Evolutionary conservation across 2,329 filamentous ascomycete species (phyloP), one percentile per base, ranked within the genome.

Genomic region (Xylariaceae sp.): DNA sequence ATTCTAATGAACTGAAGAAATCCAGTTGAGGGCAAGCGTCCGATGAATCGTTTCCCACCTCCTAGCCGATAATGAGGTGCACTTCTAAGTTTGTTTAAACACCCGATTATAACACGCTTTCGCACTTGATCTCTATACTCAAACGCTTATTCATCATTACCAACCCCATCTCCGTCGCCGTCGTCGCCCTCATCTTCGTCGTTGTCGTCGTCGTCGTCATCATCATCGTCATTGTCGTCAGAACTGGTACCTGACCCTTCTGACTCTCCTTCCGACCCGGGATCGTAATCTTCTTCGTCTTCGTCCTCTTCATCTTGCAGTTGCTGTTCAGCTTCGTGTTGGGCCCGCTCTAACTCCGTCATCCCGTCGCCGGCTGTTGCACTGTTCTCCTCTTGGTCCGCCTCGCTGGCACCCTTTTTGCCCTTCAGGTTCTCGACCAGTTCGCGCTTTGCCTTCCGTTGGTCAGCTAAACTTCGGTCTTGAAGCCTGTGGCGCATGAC

Each of bases 391-490:
- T 50, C 64, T 31, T 63, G 60, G 3, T 55, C 65, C 35, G 57
- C 38, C 30, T 51, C 65, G 8, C 61, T 63, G 2, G 57, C 65
- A 0, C 61, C 70, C 11, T 66, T 63, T 54, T 69, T 69, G 54
- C 60, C 66, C 50, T 70, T 69, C 14, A 62, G 66, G 48, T 82
- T 82, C 54, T 82, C 77, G 3, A 73, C 71, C 36, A 81, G 58
- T 55, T 80, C 68, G 18, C 72, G 65, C 68, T 82, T 83, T 2
- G 76, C 81, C 52, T 79, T 79, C 36, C 81, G 63, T 54, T 76
- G 73, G 54, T 84, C 80, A 0, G 79, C 80, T 77, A 85, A 78
- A 53, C 80, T 83, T 43, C 76, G 67, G 52, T 85, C 79, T 45
- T 82, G 76, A 17, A 85, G 66, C 0, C 73, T 68, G 48, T 83